Base-by-base conservation (phyloP, 805 yeast genomes). In the Zygosaccharomyces rouxii region DNA sequence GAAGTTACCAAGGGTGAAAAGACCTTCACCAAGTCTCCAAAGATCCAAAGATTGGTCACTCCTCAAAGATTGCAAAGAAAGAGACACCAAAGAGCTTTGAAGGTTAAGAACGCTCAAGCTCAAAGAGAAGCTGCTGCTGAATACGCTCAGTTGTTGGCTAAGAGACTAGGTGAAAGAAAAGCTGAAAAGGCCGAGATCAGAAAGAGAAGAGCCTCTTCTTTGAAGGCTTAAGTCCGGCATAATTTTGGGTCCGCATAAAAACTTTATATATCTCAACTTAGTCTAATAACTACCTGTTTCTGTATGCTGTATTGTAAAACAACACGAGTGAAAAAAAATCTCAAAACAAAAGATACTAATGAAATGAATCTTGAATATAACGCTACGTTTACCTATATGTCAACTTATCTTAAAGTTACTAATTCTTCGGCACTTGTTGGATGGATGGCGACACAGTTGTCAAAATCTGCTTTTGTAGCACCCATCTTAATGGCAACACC, bases 101-200 rank as follows among this genome's bases (percentile, higher is more conserved):
- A 94, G 86, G 79, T 87, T 75, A 87, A 83, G 81, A 87, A 88
- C 77, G 97, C 98, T 75, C 96, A 89, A 83, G 89, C 88, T 71
- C 96, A 89, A 80, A 89, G 96, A 89, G 98, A 94, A 77, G 97
- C 96, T 79, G 99, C 99, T 77, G 96, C 98, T 73, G 99, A 94
- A 79, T 94, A 94, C 85, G 95, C 97, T 73, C 96, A 90, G 80
- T 82, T 94, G 73, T 83, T 94, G 75, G 98, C 99, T 73, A 80
- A 89, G 81, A 92, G 98, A 79, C 86, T 92, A 76, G 86, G 89
- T 77, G 97, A 92, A 80, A 89, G 90, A 81, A 92, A 92, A 83
- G 92, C 95, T 74, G 96, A 89, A 79, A 88, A 82, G 81, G 97
- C 96, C 78, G 97, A 89, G 82, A 83, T 86, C 78, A 89, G 86